Percentiles rank a stretch among this genome's conserved stretches.
Evolutionary conservation across 805 yeast genomes (phyloP).

Genomic region (Teunomyces panamensis): DNA sequence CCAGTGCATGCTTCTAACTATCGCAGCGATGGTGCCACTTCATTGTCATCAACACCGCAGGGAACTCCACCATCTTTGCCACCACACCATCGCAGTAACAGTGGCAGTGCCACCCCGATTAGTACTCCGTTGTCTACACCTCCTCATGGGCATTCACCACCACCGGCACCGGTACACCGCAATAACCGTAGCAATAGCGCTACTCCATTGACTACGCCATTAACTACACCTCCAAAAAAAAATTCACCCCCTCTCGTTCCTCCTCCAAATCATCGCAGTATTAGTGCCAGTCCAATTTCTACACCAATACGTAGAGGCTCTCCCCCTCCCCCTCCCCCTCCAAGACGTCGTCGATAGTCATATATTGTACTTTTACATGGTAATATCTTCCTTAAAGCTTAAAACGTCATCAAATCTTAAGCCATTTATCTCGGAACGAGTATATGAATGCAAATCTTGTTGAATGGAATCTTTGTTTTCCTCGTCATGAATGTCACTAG

Average conservation of each 20-base stretch:
- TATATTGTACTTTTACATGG: constrained; percentile 17
- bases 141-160: constrained; percentile 14
- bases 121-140: background rate
- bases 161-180: constrained; percentile 13
- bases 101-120: background rate
- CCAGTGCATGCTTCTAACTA: background rate
- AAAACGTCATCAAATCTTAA: constrained; percentile 59
- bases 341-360: constrained; percentile 24
- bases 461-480: constrained; percentile 22
- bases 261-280: constrained; percentile 4
- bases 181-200: background rate
- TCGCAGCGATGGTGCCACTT: background rate
- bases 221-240: background rate
- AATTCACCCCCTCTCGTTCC: background rate
- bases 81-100: constrained; percentile 7
- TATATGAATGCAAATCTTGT: constrained; percentile 34
- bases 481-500: constrained; percentile 37
- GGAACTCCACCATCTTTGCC: constrained; percentile 34
- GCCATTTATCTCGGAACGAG: constrained; percentile 60
- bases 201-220: background rate
- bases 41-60: background rate
- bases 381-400: constrained; percentile 58
- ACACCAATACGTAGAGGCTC: background rate
- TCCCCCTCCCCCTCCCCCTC: constrained; percentile 37
- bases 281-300: background rate